Evolutionary conservation across 306 rosid species (phyloP), one percentile per base, ranked within the genome.

Genomic region (Lagenaria siceraria): DNA sequence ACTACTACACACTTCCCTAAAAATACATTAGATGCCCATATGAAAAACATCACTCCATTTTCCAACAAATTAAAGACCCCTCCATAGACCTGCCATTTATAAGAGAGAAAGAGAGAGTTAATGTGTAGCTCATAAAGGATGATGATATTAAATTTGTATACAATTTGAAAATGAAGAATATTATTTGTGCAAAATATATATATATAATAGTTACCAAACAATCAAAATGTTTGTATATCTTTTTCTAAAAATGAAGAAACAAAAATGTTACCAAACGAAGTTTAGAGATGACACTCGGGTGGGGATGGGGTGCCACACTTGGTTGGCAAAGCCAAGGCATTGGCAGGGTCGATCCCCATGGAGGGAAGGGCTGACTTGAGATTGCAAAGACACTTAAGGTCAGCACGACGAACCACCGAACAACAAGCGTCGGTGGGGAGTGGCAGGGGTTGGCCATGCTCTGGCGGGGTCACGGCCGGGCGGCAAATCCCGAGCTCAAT

Each of bases 301-400:
- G 69, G 69, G 43, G 19, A 0, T 17, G 66, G 54, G 2, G 87
- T 38, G 59, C 89, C 90, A 81, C 97, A 93, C 74, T 82, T 88
- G 25, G 54, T 15, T 0, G 93, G 96, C 92, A 91, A 81, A 7
- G 86, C 87, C 79, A 91, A 75, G 54, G 97, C 98, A 18, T 74
- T 74, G 10, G 14, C 74, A 14, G 96, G 84, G 66, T 89, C 54
- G 61, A 91, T 86, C 48, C 93, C 92, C 11, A 83, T 1, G 0
- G 80, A 38, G 31, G 90, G 88, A 7, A 93, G 81, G n/a, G 42
- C 0, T 49, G 84, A 66, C 83, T 83, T 86, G 89, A 56, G 87
- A 21, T 8, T 36, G 85, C 92, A 87, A 19, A 89, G 87, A 73
- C 91, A 85, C 54, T 84, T 81, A 65, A 88, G 78, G 85, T 91